A percentile compares a stretch with the other conserved stretches of the same genome.
Evolutionary conservation across 495 filamentous ascomycete genomes (phyloP).

Genomic region (Clohesyomyces aquaticus): DNA sequence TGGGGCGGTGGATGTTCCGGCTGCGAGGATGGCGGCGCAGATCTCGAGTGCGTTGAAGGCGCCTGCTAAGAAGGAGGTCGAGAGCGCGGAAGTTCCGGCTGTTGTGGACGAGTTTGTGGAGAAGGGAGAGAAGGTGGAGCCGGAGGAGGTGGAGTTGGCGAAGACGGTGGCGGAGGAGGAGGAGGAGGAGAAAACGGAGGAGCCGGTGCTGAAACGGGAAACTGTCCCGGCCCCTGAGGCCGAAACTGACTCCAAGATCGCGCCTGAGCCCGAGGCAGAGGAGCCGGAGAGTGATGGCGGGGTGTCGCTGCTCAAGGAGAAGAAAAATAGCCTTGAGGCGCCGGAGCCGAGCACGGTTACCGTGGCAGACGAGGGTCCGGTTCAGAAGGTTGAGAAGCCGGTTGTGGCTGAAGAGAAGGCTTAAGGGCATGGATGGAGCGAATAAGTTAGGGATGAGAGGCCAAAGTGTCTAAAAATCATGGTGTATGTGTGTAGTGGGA

Average conservation of each 20-base stretch:
- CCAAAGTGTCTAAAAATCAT: too few species aligned
- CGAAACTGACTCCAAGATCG: neutral
- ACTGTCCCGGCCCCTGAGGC: too few species aligned
- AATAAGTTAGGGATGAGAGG: too few species aligned
- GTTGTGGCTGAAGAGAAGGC: too few species aligned
- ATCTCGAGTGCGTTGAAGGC: constrained; percentile 17
- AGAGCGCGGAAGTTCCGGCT: constrained; percentile 7
- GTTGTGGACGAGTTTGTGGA: neutral
- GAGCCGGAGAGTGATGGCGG: neutral
- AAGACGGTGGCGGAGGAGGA: constrained; percentile 14
- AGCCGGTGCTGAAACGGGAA: neutral
- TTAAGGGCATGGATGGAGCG: too few species aligned
- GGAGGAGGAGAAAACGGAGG: neutral
- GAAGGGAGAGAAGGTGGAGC: constrained; percentile 3
- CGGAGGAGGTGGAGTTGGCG: constrained; percentile 12
- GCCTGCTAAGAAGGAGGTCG: constrained; percentile 11
- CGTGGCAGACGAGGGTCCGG: too few species aligned
- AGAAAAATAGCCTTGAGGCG: neutral
- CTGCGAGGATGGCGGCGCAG: constrained; percentile 25
- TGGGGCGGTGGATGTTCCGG: constrained; percentile 51
- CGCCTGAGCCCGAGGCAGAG: neutral
- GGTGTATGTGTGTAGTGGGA: too few species aligned
- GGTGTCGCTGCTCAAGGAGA: neutral
- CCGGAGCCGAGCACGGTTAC: too few species aligned
- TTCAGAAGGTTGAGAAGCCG: too few species aligned